phyloP scores from a whole-genome alignment of 2,329 filamentous ascomycete species.

The Clarireedia sp. region DNA sequence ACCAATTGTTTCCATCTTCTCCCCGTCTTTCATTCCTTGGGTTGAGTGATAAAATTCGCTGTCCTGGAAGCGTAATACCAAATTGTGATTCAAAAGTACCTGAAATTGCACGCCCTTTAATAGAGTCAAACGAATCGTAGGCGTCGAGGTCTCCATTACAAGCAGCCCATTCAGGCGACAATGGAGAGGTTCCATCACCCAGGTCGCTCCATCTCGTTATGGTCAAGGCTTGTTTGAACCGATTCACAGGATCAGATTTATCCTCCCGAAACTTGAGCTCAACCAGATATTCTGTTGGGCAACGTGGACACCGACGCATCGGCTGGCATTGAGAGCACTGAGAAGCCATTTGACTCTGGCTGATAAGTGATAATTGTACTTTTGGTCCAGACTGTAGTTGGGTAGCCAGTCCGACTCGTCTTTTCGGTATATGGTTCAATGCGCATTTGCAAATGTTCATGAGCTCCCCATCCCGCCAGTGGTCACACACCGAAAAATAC shows the following conservation, averaged over 20 bases:
- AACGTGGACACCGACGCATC: constrained; percentile 53
- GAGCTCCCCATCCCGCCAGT: constrained; percentile 54
- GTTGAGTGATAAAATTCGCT: constrained; percentile 51
- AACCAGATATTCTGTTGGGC: constrained; percentile 54
- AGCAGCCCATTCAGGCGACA: constrained; percentile 47
- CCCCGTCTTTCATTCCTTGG: constrained; percentile 45
- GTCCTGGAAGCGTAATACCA: constrained; percentile 46
- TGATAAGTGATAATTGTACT: constrained; percentile 10
- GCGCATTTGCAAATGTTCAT: constrained; percentile 55
- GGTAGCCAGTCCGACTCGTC: constrained; percentile 30
- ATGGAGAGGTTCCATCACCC: constrained; percentile 44
- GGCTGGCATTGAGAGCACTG: constrained; percentile 49
- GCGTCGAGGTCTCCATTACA: constrained; percentile 37
- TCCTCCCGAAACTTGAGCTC: constrained; percentile 54
- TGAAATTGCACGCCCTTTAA: constrained; percentile 48
- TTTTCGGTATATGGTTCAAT: constrained; percentile 45
- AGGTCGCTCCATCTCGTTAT: constrained; percentile 56
- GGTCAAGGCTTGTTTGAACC: constrained; percentile 52
- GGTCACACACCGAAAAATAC: constrained; percentile 53
- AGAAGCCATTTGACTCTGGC: constrained; percentile 36
- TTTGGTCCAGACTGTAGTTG: constrained; percentile 26
- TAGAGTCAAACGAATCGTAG: constrained; percentile 46
- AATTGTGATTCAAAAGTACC: constrained; percentile 51
- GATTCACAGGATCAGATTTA: constrained; percentile 33
- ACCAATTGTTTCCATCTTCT: constrained; percentile 51